Evolutionary conservation across 75 land plant species (phyloP), one percentile per base, ranked within the genome.

Genomic region (Cunninghamia lanceolata): DNA sequence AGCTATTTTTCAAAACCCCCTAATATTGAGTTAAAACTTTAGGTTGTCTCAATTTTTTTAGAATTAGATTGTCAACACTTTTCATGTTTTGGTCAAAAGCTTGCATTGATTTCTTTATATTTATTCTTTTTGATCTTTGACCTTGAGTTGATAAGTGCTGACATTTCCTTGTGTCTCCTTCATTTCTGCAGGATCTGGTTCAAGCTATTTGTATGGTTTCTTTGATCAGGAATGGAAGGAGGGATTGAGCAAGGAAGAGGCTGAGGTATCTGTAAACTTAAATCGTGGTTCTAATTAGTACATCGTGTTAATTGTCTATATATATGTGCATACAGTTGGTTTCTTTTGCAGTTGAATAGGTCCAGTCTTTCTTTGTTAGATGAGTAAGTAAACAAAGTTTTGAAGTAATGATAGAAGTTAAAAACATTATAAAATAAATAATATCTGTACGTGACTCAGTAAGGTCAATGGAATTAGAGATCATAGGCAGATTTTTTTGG

Each of bases 181-280:
- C 28, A 17, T 86, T 86, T 84, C 78, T 63, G 4, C 85, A 94
- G 97, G 98, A 75, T 98, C 99, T 86, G 99, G 99, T 73, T 98
- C 99, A 2, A 92, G 91, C 85, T 98, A 98, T 86, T 82, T 98
- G 83, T 96, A 96, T 92, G 99, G 99, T 13, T 98, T 98, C 86
- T 90, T 98, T 86, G 99, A 98, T 88, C 99, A 98, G 88, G 97
- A 93, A 76, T 98, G 99, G 99, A 95, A 87, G 85, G 95, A 93
- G 74, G 94, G 92, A 52, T 92, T 98, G 99, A 95, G 87, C 84
- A 92, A 93, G 71, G 95, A 98, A 7, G 99, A 98, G 90, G 99
- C 99, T 86, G 99, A 98, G 96, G 99, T 96, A 93, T 87, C 83
- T 86, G 16, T 8, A 21, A 42, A 28, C 4, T 40, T 82, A 6